Conservation (phyloP, 129 eudicot genomes). For the Flaveria ramosissima region DNA sequence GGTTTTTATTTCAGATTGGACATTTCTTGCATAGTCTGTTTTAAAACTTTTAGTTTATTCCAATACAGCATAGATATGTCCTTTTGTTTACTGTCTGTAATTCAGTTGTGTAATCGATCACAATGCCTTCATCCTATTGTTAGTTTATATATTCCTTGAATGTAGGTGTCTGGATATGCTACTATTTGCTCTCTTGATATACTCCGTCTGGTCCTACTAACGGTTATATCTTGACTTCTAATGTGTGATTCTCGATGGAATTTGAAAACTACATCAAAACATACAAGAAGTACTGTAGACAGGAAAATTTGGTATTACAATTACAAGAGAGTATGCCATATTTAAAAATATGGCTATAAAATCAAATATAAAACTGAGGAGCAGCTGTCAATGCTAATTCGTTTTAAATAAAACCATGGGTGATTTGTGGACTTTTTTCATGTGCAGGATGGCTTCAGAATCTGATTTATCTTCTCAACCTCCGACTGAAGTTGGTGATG, state of each 20-base stretch:
- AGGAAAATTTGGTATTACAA: not conserved
- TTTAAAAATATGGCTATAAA: not conserved
- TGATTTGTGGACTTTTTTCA: slow-evolving; percentile 21
- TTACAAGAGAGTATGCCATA: not conserved
- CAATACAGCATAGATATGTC: slow-evolving; percentile 7
- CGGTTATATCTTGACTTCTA: not conserved
- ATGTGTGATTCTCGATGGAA: not conserved
- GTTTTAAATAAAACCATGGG: not conserved
- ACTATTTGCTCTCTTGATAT: not conserved
- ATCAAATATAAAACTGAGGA: not conserved
- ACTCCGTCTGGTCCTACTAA: not conserved
- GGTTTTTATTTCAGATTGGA: slow-evolving; percentile 14
- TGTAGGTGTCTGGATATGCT: not conserved
- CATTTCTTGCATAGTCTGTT: not conserved
- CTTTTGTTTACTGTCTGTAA: not conserved
- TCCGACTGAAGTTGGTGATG: slow-evolving; percentile 41
- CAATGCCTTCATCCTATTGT: not conserved
- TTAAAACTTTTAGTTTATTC: not conserved
- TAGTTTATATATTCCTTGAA: not conserved
- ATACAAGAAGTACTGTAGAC: not conserved
- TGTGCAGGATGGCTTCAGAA: slow-evolving; percentile 71
- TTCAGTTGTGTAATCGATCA: not conserved
- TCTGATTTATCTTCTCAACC: slow-evolving; percentile 41
- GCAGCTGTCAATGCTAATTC: not conserved
- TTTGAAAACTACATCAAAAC: not conserved